A percentile compares a stretch with the other conserved stretches of the same genome.
These are phyloP conservation scores for Lipomyces kockii DNA, from an alignment of 805 yeast species.

Conservation along the genomic window DNA sequence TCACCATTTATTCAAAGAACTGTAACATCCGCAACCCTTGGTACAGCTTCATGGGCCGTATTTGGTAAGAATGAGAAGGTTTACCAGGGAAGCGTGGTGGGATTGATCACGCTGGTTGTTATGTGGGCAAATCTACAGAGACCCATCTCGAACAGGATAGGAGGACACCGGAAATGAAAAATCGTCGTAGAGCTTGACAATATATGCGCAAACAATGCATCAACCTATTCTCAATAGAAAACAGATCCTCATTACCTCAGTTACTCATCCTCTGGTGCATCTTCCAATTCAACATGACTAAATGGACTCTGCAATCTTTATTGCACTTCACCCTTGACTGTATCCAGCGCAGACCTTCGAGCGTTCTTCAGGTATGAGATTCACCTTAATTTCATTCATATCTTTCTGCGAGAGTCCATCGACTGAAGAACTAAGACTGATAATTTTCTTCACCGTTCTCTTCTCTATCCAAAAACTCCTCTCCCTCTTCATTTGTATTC, in stretches of 20 bases:
- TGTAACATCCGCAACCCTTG: conserved; percentile 8
- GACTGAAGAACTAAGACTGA: no score
- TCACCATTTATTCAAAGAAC: conserved; percentile 13
- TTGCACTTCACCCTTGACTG: conserved; percentile 8
- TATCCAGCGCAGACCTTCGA: neutral
- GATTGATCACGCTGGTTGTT: conserved; percentile 33
- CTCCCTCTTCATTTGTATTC: neutral
- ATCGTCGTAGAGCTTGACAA: neutral
- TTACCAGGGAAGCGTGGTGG: conserved; percentile 4
- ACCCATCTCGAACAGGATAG: neutral
- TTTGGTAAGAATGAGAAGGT: conserved; percentile 6
- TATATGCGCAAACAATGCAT: neutral
- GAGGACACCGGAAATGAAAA: neutral
- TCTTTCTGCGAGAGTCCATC: conserved; percentile 8
- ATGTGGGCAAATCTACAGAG: conserved; percentile 22
- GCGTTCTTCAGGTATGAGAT: neutral
- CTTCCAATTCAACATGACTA: conserved; percentile 34
- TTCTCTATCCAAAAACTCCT: conserved; percentile 30
- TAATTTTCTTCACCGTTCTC: conserved; percentile 4
- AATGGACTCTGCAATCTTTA: conserved; percentile 24
- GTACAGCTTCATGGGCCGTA: conserved; percentile 17
- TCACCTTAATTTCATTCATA: conserved; percentile 14
- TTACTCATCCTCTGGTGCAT: conserved; percentile 27
- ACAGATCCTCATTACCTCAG: neutral
- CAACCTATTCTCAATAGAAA: neutral